Evolutionary conservation across 2,329 filamentous ascomycete genomes (phyloP).

Genomic region (Phoma sp.): DNA sequence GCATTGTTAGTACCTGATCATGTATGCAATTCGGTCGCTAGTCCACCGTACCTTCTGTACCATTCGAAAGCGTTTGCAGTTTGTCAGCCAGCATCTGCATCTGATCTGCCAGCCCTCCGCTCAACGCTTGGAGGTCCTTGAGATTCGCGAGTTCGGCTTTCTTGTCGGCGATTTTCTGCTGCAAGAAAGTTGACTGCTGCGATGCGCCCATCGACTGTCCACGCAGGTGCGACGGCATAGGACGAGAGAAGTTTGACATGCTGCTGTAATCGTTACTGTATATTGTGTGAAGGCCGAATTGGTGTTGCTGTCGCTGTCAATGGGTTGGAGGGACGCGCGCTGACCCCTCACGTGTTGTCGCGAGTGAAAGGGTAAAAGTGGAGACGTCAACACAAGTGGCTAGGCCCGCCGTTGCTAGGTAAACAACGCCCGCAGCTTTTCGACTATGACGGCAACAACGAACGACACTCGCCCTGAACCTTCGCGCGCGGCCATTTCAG

Average conservation of each 20-base stretch:
- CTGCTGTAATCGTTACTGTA: too few relatives aligned
- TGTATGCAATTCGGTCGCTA: not conserved
- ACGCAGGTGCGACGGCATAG: constrained; percentile 70
- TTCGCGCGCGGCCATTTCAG: constrained; percentile 19
- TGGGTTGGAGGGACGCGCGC: constrained; percentile 14
- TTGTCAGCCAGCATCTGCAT: constrained; percentile 85
- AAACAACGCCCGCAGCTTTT: constrained; percentile 38
- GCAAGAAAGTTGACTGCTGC: constrained; percentile 71
- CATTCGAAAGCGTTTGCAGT: constrained; percentile 76
- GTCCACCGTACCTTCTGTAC: constrained; percentile 70
- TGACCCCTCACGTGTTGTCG: constrained; percentile 33
- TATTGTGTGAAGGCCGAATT: not conserved
- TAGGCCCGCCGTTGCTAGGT: constrained; percentile 40
- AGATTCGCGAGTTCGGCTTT: constrained; percentile 81
- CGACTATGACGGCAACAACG: constrained; percentile 40
- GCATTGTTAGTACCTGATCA: constrained; percentile 2
- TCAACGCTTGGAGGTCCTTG: constrained; percentile 77
- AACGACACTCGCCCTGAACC: constrained; percentile 25
- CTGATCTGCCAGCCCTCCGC: constrained; percentile 76
- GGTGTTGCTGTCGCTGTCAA: not conserved
- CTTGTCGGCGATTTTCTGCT: constrained; percentile 83
- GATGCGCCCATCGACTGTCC: constrained; percentile 49
- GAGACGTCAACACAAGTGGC: constrained; percentile 11
- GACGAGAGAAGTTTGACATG: constrained; percentile 51
- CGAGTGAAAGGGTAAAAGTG: constrained; percentile 11